Evolutionary conservation across 495 filamentous ascomycete species (phyloP).

Genomic region (Rhypophila decipiens): DNA sequence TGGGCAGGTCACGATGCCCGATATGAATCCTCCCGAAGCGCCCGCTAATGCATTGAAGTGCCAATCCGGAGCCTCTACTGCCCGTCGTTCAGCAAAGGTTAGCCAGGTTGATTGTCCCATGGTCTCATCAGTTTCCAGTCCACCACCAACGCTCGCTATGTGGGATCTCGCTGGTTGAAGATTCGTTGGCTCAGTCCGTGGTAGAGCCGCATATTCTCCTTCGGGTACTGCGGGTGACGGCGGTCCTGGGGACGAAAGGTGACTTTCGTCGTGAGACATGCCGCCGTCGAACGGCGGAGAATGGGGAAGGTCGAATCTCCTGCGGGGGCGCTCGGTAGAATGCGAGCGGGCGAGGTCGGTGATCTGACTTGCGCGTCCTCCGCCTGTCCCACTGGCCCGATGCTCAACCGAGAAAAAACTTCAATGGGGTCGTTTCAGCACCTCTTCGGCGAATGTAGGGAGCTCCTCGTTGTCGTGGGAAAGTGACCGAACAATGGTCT

Average conservation of each 20-base stretch:
- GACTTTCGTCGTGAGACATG: slow-evolving; percentile 42
- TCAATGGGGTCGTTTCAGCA: too few relatives aligned
- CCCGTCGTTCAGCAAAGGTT: slow-evolving; percentile 53
- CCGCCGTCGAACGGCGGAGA: slow-evolving; percentile 27
- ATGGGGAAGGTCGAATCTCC: too few relatives aligned
- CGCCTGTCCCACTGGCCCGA: too few relatives aligned
- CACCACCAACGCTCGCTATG: slow-evolving; percentile 1
- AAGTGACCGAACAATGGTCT: too few relatives aligned
- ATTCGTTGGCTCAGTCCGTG: slow-evolving; percentile 8
- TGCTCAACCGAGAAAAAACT: too few relatives aligned
- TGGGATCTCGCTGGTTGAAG: slow-evolving; percentile 10
- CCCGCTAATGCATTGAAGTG: slow-evolving; percentile 66
- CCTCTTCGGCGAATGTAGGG: too few relatives aligned
- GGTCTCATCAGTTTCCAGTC: slow-evolving; percentile 5
- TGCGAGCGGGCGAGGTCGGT: too few relatives aligned
- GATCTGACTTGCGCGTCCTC: too few relatives aligned
- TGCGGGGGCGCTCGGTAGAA: too few relatives aligned
- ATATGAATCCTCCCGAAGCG: slow-evolving; percentile 80
- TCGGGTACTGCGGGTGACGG: slow-evolving; percentile 17
- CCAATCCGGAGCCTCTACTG: slow-evolving; percentile 38
- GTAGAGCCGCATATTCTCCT: slow-evolving; percentile 36
- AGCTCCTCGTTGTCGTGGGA: too few relatives aligned
- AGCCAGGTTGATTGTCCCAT: slow-evolving; percentile 34
- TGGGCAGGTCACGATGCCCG: slow-evolving; percentile 91
- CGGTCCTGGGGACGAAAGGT: slow-evolving; percentile 28